Conservation (phyloP, 2,329 filamentous ascomycete species). For the Verticillium longisporum region DNA sequence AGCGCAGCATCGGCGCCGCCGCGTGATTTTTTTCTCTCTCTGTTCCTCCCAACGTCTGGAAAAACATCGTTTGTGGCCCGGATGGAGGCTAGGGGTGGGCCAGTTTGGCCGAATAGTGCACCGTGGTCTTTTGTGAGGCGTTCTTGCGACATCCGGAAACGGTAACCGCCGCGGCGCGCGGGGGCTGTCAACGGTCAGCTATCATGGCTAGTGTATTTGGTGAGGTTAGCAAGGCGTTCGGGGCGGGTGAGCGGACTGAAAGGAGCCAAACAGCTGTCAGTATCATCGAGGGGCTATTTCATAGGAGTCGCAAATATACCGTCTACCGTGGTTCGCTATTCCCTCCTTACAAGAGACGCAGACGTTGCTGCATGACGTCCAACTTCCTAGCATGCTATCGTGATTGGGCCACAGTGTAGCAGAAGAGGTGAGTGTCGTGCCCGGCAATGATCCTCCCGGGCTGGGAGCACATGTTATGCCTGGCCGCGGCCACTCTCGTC, state of each 20-base stretch:
- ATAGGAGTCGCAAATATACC: background rate
- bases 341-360: background rate
- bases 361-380: background rate
- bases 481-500: too few species aligned
- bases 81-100: too few species aligned
- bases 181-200: background rate
- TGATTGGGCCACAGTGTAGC: background rate
- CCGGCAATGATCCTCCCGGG: background rate
- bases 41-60: too few species aligned
- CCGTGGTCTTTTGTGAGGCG: too few species aligned
- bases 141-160: background rate
- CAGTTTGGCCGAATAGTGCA: too few species aligned
- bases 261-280: background rate
- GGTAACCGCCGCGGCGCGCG: background rate
- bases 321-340: background rate
- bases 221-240: background rate
- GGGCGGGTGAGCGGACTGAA: background rate
- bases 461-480: background rate
- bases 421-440: background rate
- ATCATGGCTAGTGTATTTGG: background rate
- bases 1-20: conserved; percentile 4
- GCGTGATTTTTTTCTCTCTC: background rate
- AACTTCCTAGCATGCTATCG: background rate
- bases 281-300: background rate
- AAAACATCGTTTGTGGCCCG: too few species aligned